phyloP scores from a whole-genome alignment of 768 basidiomycete species.

The Xerocomus potaroensis region DNA sequence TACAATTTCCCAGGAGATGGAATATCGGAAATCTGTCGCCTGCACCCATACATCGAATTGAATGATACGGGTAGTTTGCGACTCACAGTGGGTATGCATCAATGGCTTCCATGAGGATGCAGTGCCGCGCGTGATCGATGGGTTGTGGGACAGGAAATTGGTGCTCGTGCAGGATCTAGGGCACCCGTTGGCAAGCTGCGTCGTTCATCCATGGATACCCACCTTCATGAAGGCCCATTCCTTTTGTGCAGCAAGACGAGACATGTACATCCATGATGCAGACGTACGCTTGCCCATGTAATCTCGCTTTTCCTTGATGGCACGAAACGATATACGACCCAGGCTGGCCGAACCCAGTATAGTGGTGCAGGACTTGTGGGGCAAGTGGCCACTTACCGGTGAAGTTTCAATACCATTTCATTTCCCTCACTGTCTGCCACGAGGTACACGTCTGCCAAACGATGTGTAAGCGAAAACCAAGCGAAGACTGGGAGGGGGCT shows the following conservation, averaged over 20 bases:
- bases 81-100: conserved; percentile 91
- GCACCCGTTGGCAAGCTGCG: not conserved
- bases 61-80: not conserved
- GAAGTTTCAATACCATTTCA: conserved; percentile 89
- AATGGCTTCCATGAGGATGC: conserved; percentile 93
- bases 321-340: conserved; percentile 95
- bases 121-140: conserved; percentile 92
- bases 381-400: conserved; percentile 52
- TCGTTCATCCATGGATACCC: not conserved
- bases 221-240: conserved; percentile 99
- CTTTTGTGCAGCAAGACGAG: conserved; percentile 90
- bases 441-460: conserved; percentile 67
- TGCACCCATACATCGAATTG: conserved; percentile 26
- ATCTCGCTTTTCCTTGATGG: conserved; percentile 94
- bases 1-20: conserved; percentile 88
- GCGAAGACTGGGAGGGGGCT: conserved; percentile 18
- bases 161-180: conserved; percentile 86
- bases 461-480: too few relatives aligned
- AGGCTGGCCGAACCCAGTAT: conserved; percentile 49
- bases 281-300: conserved; percentile 94
- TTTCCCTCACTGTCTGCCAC: conserved; percentile 82
- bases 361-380: not conserved
- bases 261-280: conserved; percentile 99
- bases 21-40: conserved; percentile 83
- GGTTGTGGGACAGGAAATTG: conserved; percentile 91